These are phyloP conservation scores for Penicillium desertorum DNA, from an alignment of 495 filamentous ascomycete species.

Conservation along the genomic window DNA sequence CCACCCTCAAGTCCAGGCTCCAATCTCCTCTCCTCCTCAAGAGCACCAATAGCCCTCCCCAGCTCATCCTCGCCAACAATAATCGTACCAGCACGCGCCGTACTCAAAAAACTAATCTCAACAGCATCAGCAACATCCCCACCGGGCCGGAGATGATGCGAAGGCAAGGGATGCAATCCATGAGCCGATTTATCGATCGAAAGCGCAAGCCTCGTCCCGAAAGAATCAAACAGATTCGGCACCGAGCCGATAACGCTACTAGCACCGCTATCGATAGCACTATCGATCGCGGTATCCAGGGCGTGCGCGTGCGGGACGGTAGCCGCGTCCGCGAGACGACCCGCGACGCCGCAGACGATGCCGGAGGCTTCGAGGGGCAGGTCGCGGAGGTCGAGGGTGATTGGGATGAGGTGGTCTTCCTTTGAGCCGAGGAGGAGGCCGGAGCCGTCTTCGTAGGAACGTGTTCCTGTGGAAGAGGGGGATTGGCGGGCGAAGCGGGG, in stretches of 20 bases:
- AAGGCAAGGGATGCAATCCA: constrained; percentile 3
- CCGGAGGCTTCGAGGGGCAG: constrained; percentile 88
- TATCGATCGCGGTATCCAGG: too few relatives aligned
- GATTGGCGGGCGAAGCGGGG: constrained; percentile 44
- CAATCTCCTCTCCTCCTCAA: constrained; percentile 48
- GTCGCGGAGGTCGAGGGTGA: constrained; percentile 79
- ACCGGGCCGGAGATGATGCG: constrained; percentile 42
- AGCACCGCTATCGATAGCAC: constrained; percentile 1
- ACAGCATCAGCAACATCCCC: constrained; percentile 55
- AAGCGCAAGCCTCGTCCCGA: constrained; percentile 18
- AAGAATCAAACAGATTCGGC: constrained; percentile 20
- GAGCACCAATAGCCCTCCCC: constrained; percentile 65
- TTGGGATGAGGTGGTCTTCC: constrained; percentile 79
- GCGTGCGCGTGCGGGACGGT: constrained; percentile 13
- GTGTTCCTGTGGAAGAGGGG: constrained; percentile 47
- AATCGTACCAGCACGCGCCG: constrained; percentile 85
- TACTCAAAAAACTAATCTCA: constrained; percentile 91
- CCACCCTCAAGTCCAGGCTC: not conserved
- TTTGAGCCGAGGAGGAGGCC: constrained; percentile 72
- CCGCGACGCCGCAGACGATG: constrained; percentile 90
- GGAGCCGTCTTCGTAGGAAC: constrained; percentile 39
- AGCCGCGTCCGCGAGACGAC: constrained; percentile 63
- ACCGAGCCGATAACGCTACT: constrained; percentile 23
- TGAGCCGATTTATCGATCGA: constrained; percentile 15
- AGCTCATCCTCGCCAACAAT: constrained; percentile 76